Evolutionary conservation across 2,329 filamentous ascomycete species (phyloP).

Genomic region (Phyllosticta ampelicida): DNA sequence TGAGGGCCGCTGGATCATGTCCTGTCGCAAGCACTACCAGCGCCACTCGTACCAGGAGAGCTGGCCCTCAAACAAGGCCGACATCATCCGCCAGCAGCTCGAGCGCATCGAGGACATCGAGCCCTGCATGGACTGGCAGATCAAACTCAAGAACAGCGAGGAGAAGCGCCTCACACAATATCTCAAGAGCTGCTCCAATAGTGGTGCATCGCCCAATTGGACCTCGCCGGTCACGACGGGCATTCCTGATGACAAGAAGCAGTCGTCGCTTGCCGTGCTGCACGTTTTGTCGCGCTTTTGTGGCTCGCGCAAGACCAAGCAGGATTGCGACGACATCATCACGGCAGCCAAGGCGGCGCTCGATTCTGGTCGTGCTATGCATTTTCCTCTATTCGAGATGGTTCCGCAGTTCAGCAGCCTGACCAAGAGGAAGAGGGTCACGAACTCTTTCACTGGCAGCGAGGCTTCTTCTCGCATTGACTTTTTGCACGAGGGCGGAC

Average conservation of each 20-base stretch:
- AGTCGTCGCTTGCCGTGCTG: constrained; percentile 25
- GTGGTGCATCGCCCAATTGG: constrained; percentile 10
- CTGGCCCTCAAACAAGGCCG: constrained; percentile 26
- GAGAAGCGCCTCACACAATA: constrained; percentile 20
- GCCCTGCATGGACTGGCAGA: constrained; percentile 22
- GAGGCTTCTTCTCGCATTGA: neutral
- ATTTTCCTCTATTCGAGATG: constrained; percentile 8
- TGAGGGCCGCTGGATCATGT: constrained; percentile 22
- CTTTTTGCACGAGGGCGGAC: neutral
- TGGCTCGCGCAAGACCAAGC: constrained; percentile 16
- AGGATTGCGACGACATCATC: constrained; percentile 16
- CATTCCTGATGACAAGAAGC: constrained; percentile 17
- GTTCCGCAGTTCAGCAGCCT: neutral
- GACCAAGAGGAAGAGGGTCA: neutral
- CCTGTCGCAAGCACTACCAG: constrained; percentile 32
- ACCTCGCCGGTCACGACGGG: constrained; percentile 14
- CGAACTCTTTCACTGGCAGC: neutral
- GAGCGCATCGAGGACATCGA: constrained; percentile 20
- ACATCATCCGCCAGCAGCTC: constrained; percentile 24
- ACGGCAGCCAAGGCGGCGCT: neutral
- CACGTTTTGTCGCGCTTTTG: constrained; percentile 19
- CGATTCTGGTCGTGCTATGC: neutral
- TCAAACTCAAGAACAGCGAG: constrained; percentile 27
- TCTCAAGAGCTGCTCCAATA: constrained; percentile 18
- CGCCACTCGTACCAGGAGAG: constrained; percentile 28